Percentiles rank a stretch among this genome's conserved stretches.
Conservation (phyloP, 805 yeast genomes). For the Millerago galiae region DNA sequence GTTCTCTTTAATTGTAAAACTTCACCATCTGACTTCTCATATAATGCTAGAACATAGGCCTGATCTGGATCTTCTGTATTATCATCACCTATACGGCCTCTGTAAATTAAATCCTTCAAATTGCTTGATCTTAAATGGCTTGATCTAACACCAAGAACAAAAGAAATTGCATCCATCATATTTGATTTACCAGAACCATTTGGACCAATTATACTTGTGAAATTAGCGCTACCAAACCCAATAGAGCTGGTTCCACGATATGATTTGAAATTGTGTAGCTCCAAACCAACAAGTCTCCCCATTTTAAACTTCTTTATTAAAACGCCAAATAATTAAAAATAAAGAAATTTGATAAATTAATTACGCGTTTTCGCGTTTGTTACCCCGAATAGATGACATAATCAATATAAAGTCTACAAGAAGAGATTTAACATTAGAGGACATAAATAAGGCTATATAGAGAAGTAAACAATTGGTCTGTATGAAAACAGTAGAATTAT, state of each 20-base stretch:
- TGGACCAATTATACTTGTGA: conserved; percentile 95
- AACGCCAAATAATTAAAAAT: neutral
- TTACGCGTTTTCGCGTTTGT: conserved; percentile 1
- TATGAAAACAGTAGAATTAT: neutral
- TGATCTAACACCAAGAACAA: conserved; percentile 81
- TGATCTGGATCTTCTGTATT: conserved; percentile 25
- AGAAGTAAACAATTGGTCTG: neutral
- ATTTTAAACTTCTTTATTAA: conserved; percentile 30
- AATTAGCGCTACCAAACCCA: conserved; percentile 77
- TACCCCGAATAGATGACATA: neutral
- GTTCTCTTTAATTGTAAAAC: conserved; percentile 56
- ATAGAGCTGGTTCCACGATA: conserved; percentile 70
- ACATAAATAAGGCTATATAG: neutral
- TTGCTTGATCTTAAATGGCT: conserved; percentile 68
- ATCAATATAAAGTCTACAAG: neutral
- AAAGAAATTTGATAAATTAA: neutral
- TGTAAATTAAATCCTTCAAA: conserved; percentile 70
- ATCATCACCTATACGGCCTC: conserved; percentile 47
- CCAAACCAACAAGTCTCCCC: conserved; percentile 81
- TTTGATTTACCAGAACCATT: conserved; percentile 97
- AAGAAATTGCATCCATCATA: conserved; percentile 95
- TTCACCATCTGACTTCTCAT: conserved; percentile 57
- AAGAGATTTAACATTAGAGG: neutral
- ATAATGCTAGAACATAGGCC: conserved; percentile 77
- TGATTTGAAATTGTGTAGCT: conserved; percentile 84